Evolutionary conservation across 495 filamentous ascomycete genomes (phyloP), one percentile per base, ranked within the genome.

Genomic region (Staphylotrichum longicolle): DNA sequence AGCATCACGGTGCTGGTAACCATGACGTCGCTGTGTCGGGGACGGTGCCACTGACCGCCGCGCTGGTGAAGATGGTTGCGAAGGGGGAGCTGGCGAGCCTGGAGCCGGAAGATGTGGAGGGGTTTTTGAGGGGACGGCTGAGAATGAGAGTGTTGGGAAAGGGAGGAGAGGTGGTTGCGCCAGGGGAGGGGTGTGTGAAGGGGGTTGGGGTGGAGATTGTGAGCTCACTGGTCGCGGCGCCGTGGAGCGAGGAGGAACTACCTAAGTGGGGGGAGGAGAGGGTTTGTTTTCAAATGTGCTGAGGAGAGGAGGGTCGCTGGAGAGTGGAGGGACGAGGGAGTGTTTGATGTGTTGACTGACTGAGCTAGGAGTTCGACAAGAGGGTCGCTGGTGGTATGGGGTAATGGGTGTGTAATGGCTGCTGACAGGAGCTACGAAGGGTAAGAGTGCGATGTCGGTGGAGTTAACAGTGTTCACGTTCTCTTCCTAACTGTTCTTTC

Each of bases 31-130:
- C 69, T n/a, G 71, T 83, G 0, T 73, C 78, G 14, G 83, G 82
- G 4, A 82, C 81, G 2, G 73, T 88, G 27, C 84, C 86, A 12
- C 68, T 89, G 41, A 88, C 82, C 3, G 72, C 75, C 7, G 75
- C 75, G 11, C 67, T 89, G 57, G 65, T 81, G 60, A 67, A 70
- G 3, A 74, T 77, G 68, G 68, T 76, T 4, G 57, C 63, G 39
- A 65, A 57, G 5, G 76, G 76, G 5, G 67, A 72, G 40, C 64
- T 82, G 40, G 45, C 58, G 11, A 77, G 75, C 44, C 68, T 88
- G 37, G 65, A 76, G 12, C 67, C 74, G 6, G 54, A 55, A 5
- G 65, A 74, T 11, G 77, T 84, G 6, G 71, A 71, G 50, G 69
- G 65, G 5, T 83, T 81, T 63, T 66, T 89, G 39, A 74, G 58